These are phyloP conservation scores for Hericium rajendrae DNA, from an alignment of 768 basidiomycete genomes.

Conservation along the genomic window DNA sequence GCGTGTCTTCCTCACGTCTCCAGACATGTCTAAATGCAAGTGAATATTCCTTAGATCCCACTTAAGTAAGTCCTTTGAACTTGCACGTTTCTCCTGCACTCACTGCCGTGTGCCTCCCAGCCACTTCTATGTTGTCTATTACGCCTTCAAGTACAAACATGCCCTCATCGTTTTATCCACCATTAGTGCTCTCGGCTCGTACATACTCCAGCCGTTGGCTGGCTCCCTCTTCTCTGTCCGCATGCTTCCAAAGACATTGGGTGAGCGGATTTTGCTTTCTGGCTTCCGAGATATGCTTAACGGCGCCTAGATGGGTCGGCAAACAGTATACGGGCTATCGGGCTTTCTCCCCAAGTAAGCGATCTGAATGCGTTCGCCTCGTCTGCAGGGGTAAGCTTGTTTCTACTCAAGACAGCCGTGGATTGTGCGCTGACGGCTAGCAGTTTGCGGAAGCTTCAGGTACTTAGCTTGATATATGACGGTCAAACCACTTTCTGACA, in stretches of 20 bases:
- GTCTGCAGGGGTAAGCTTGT: constrained; percentile 17
- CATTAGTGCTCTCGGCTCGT: constrained; percentile 33
- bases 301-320: constrained; percentile 2
- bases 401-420: constrained; percentile 11
- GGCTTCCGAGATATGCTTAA: no score
- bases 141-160: constrained; percentile 43
- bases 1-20: constrained; percentile 14
- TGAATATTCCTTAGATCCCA: not conserved
- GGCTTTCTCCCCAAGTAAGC: constrained; percentile 3
- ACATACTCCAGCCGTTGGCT: constrained; percentile 51
- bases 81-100: no score
- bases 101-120: not conserved
- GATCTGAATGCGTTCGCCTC: constrained; percentile 7
- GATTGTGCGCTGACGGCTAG: not conserved
- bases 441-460: constrained; percentile 13
- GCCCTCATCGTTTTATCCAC: constrained; percentile 44
- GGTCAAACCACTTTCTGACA: constrained; percentile 22
- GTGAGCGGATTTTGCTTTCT: constrained; percentile 20
- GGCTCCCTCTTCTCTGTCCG: constrained; percentile 23
- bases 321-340: constrained; percentile 5
- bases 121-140: constrained; percentile 9
- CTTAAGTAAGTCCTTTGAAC: constrained; percentile 2
- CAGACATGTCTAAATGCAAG: not conserved
- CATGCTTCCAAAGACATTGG: constrained; percentile 15
- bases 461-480: not conserved